These are phyloP conservation scores for Acidiella bohemica DNA, from an alignment of 495 filamentous ascomycete genomes.

Conservation along the genomic window DNA sequence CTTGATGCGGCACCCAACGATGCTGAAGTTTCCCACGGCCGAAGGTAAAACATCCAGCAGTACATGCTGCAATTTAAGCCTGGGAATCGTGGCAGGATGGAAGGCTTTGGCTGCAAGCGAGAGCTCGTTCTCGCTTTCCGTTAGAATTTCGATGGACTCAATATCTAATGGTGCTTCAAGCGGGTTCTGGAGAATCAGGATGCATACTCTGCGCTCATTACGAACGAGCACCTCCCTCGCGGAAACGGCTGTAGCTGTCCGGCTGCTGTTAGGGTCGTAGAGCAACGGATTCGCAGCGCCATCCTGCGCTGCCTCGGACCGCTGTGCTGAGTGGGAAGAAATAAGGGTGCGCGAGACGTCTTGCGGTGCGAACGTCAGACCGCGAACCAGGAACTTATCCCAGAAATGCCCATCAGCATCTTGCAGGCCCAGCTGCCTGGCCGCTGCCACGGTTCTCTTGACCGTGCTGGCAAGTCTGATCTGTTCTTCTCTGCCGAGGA, in stretches of 20 bases:
- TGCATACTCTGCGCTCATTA: conserved; percentile 58
- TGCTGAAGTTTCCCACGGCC: conserved; percentile 49
- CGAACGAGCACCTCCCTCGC: not conserved
- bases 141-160: conserved; percentile 63
- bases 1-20: conserved; percentile 68
- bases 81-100: conserved; percentile 55
- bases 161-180: conserved; percentile 87
- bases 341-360: conserved; percentile 43
- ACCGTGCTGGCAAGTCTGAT: conserved; percentile 67
- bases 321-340: conserved; percentile 51
- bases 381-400: conserved; percentile 88
- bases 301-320: not conserved
- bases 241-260: not conserved
- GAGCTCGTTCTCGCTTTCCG: conserved; percentile 39
- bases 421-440: conserved; percentile 52
- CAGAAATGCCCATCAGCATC: conserved; percentile 73
- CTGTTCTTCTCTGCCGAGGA: conserved; percentile 70
- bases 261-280: conserved; percentile 19
- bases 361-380: conserved; percentile 51
- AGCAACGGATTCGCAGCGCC: conserved; percentile 42
- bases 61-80: conserved; percentile 68
- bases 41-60: conserved; percentile 56
- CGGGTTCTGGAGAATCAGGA: conserved; percentile 77
- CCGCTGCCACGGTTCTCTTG: conserved; percentile 62
- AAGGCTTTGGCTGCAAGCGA: conserved; percentile 47